These are phyloP conservation scores for Wallacemonas sp. DNA, from an alignment of 208 protist genomes.

Conservation along the genomic window DNA sequence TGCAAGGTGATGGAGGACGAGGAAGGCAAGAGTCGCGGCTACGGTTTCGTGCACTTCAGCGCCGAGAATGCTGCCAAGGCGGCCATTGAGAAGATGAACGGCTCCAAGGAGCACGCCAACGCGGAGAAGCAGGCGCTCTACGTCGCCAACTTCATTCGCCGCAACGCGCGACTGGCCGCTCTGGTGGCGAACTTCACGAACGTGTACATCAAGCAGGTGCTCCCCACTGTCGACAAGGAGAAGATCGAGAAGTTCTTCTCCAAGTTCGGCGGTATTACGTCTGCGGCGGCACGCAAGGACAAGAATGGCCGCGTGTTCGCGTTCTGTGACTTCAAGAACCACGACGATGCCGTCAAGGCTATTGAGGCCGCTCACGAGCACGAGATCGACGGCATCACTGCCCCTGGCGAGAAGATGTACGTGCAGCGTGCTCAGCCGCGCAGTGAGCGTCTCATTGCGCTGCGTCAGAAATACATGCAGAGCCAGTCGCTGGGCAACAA, in stretches of 20 bases:
- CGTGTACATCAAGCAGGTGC: slow-evolving; percentile 98
- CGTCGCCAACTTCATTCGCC: slow-evolving; percentile 96
- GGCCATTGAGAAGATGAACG: slow-evolving; percentile 97
- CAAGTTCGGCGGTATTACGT: slow-evolving; percentile 95
- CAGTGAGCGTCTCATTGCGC: slow-evolving; percentile 86
- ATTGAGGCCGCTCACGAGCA: slow-evolving; percentile 91
- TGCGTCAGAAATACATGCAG: slow-evolving; percentile 91
- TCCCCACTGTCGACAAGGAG: slow-evolving; percentile 87
- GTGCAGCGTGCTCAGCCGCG: slow-evolving; percentile 87
- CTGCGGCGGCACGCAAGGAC: slow-evolving; percentile 86
- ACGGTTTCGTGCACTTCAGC: slow-evolving; percentile 99
- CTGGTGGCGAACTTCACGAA: slow-evolving; percentile 97
- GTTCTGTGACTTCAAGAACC: slow-evolving; percentile 98
- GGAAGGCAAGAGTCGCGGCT: slow-evolving; percentile 94
- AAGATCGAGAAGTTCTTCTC: slow-evolving; percentile 93
- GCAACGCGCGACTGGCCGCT: slow-evolving; percentile 90
- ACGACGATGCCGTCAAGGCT: slow-evolving; percentile 94
- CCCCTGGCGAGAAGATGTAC: slow-evolving; percentile 79
- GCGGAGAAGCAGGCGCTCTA: slow-evolving; percentile 91
- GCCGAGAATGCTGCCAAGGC: slow-evolving; percentile 92
- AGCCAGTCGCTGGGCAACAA: slow-evolving; percentile 95
- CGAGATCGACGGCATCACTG: slow-evolving; percentile 80
- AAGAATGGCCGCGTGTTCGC: slow-evolving; percentile 94
- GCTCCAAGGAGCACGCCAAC: slow-evolving; percentile 91
- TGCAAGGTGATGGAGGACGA: slow-evolving; percentile 96